Base-by-base conservation (phyloP, 2,329 filamentous ascomycete genomes). In the Diplodia mutila region DNA sequence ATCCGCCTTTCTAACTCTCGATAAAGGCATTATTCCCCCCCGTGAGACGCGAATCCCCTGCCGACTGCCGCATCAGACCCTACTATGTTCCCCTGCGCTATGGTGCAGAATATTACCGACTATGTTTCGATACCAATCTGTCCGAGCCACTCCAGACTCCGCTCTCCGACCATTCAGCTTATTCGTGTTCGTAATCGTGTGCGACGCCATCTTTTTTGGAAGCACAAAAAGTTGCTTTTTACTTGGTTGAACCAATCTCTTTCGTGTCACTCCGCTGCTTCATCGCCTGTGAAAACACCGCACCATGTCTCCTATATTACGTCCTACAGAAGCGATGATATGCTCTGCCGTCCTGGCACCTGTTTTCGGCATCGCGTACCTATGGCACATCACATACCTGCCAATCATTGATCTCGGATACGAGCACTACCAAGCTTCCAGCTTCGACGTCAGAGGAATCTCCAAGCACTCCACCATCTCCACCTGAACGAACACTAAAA, bases 381-480 rank as follows among this genome's bases (percentile, higher is more conserved):
- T 37, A 2, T 61, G 55, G 55, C 16, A 48, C 5, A 16, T 46
- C 14, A 51, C 27, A 6, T 48, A 48, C 4, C 70, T 84, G n/a
- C 82, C 83, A 49, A 75, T 76, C n/a, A 82, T 87, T 6, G 84
- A 87, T 71, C 76, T 87, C 8, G 84, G 84, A 49, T 87, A 87
- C 72, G 80, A 84, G 66, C 73, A 85, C 23, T 83, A 87, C 59
- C 79, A 81, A 71, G 85, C 82, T 42, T 74, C 81, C 4, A 73
- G 74, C 18, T 81, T 80, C 71, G 84, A 84, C 74, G 80, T 81
- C 67, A 25, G 76, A 42, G 1, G 7, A n/a, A 16, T 2, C 51
- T 23, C 8, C 23, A 25, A 25, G n/a, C n/a, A n/a, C n/a, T n/a
- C n/a, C n/a, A n/a, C n/a, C n/a, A n/a, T 37, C 7, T 25, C 34